Conservation (phyloP, 345 rosid genomes). For the Carallia pectinifolia region DNA sequence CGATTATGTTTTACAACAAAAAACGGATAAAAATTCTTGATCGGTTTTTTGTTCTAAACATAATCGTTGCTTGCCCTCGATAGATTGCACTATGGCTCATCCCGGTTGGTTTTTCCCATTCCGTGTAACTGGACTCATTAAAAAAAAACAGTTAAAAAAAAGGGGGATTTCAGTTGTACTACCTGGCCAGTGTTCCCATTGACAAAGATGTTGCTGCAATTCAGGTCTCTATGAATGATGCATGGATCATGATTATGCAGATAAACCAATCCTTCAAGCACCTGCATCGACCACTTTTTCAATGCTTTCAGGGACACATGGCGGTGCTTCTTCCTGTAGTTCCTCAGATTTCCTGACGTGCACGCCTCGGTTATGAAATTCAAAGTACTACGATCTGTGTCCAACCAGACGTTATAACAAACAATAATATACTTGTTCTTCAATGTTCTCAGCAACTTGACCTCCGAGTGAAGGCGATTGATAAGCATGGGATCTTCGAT, state of each 20-base stretch:
- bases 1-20: no score
- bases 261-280: slow-evolving; percentile 57
- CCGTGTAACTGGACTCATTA: no score
- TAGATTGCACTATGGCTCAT: no score
- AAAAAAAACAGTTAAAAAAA: neutral
- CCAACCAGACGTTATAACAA: slow-evolving; percentile 60
- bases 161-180: neutral
- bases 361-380: slow-evolving; percentile 72
- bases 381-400: slow-evolving; percentile 38
- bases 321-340: slow-evolving; percentile 62
- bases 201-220: slow-evolving; percentile 69
- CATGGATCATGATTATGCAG: slow-evolving; percentile 71
- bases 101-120: no score
- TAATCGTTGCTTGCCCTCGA: no score
- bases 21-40: no score
- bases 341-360: slow-evolving; percentile 63
- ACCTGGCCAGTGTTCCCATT: slow-evolving; percentile 70
- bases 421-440: slow-evolving; percentile 56
- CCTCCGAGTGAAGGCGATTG: slow-evolving; percentile 59
- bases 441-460: slow-evolving; percentile 53
- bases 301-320: slow-evolving; percentile 65
- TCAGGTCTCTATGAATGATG: slow-evolving; percentile 63
- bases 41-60: no score
- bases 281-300: slow-evolving; percentile 70
- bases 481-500: slow-evolving; percentile 47